Conservation (phyloP, 2,329 filamentous ascomycete genomes). For the Phialophora tarda region DNA sequence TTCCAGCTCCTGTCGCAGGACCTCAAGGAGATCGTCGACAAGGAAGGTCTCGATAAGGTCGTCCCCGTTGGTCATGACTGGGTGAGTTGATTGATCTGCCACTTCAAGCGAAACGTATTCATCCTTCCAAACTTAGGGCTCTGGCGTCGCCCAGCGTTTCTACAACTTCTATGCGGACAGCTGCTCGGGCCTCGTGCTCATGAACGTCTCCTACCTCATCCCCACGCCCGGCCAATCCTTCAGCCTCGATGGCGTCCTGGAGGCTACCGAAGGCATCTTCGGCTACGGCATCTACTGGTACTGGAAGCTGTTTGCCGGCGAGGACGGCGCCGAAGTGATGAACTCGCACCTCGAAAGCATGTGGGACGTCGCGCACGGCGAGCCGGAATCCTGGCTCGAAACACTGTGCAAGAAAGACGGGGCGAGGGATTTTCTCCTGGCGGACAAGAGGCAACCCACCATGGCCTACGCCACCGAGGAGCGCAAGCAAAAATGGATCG, state of each 20-base stretch:
- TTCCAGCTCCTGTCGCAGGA: slow-evolving; percentile 47
- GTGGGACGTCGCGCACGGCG: slow-evolving; percentile 46
- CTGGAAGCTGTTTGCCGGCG: slow-evolving; percentile 54
- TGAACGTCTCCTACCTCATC: slow-evolving; percentile 52
- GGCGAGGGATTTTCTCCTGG: slow-evolving; percentile 42
- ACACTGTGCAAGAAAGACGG: slow-evolving; percentile 47
- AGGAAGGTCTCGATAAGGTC: slow-evolving; percentile 45
- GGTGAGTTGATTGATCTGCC: slow-evolving; percentile 9
- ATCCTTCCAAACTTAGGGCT: slow-evolving; percentile 45
- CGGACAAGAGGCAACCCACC: slow-evolving; percentile 40
- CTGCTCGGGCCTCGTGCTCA: slow-evolving; percentile 49
- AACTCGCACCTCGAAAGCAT: slow-evolving; percentile 48
- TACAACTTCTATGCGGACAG: slow-evolving; percentile 52
- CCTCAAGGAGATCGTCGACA: slow-evolving; percentile 50
- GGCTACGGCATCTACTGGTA: slow-evolving; percentile 52
- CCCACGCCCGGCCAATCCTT: slow-evolving; percentile 43
- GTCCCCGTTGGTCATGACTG: slow-evolving; percentile 58
- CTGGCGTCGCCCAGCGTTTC: slow-evolving; percentile 50
- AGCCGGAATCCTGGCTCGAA: slow-evolving; percentile 43
- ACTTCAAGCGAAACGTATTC: not conserved
- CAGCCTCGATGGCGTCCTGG: slow-evolving; percentile 47
- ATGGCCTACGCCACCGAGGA: slow-evolving; percentile 46
- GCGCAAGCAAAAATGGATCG: slow-evolving; percentile 41
- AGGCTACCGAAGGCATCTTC: slow-evolving; percentile 42
- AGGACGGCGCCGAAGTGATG: slow-evolving; percentile 49